Evolutionary conservation across 192 early-diverging fungal species (phyloP).

Genomic region (Funneliformis geosporum): DNA sequence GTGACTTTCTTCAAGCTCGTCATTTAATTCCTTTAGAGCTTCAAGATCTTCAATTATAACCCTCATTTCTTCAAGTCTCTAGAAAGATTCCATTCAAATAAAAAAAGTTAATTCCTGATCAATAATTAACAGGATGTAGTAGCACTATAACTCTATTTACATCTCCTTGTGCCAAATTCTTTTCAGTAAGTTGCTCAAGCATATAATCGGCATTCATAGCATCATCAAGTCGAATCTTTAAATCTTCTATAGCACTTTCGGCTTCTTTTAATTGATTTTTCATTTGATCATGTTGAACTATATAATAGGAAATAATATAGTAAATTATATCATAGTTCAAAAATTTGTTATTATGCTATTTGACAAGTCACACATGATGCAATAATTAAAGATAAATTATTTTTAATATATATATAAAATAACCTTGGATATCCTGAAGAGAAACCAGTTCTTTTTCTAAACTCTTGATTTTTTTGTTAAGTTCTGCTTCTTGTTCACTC

Average conservation of each 20-base stretch:
- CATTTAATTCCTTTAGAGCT: conserved; percentile 84
- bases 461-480: conserved; percentile 60
- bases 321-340: too few species aligned
- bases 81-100: conserved; percentile 1
- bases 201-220: conserved; percentile 80
- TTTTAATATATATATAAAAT: not conserved
- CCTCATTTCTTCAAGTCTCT: conserved; percentile 79
- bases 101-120: too few species aligned
- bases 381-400: too few species aligned
- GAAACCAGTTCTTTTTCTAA: conserved; percentile 70
- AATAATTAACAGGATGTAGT: too few species aligned
- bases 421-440: conserved; percentile 60
- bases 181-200: conserved; percentile 79
- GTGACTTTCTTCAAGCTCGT: conserved; percentile 93
- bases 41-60: conserved; percentile 83
- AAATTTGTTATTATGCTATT: not conserved
- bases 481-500: conserved; percentile 68
- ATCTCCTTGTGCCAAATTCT: conserved; percentile 78
- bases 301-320: conserved; percentile 1
- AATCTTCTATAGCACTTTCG: conserved; percentile 79
- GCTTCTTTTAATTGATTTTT: conserved; percentile 59
- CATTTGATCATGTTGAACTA: conserved; percentile 54
- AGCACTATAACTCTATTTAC: not conserved
- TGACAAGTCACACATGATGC: too few species aligned
- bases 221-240: conserved; percentile 82